Conservation (phyloP, 495 filamentous ascomycete species). For the Penicillium manginii region DNA sequence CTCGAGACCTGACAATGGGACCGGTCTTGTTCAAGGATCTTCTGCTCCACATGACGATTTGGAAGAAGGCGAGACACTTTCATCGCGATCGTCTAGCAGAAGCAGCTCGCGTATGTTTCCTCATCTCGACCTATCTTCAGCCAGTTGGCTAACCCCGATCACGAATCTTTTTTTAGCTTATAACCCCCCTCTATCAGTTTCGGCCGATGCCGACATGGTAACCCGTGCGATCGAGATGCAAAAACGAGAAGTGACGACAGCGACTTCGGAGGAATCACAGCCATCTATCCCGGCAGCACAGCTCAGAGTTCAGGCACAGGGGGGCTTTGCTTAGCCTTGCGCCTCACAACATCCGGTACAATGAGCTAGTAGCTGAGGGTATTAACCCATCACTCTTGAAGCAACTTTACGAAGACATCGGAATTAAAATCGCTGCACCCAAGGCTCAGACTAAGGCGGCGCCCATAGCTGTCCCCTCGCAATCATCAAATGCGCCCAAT, state of each 20-base stretch:
- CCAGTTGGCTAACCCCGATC: slow-evolving; percentile 24
- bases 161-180: slow-evolving; percentile 35
- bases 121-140: background rate
- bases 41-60: slow-evolving; percentile 18
- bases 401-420: slow-evolving; percentile 67
- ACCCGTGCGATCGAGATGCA: slow-evolving; percentile 23
- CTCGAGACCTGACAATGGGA: background rate
- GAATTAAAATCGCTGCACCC: slow-evolving; percentile 46
- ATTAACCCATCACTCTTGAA: slow-evolving; percentile 65
- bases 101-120: slow-evolving; percentile 43
- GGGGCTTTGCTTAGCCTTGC: slow-evolving; percentile 67
- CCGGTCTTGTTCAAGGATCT: background rate
- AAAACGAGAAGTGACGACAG: slow-evolving; percentile 2
- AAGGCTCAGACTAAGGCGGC: slow-evolving; percentile 6
- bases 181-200: slow-evolving; percentile 42
- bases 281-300: slow-evolving; percentile 40
- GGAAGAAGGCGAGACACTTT: slow-evolving; percentile 36
- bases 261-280: slow-evolving; percentile 5
- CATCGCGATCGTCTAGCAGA: slow-evolving; percentile 29
- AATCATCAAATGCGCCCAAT: background rate
- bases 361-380: slow-evolving; percentile 72
- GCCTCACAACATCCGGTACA: slow-evolving; percentile 66
- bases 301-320: slow-evolving; percentile 67
- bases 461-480: background rate
- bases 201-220: slow-evolving; percentile 23